These are phyloP conservation scores for Artomyces pyxidatus DNA, from an alignment of 768 basidiomycete genomes.

Conservation along the genomic window DNA sequence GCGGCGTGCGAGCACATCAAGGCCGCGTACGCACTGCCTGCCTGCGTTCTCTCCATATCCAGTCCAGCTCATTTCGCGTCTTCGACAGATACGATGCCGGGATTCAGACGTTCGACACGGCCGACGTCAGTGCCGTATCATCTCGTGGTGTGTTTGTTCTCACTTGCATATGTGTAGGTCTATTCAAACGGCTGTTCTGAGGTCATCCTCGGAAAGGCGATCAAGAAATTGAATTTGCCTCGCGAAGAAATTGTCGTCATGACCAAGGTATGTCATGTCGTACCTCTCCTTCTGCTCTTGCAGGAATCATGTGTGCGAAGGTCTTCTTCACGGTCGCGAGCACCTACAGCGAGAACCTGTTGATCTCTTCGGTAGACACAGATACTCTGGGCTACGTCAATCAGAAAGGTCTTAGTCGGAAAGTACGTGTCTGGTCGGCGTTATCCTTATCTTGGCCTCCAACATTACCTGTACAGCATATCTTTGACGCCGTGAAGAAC, in stretches of 20 bases:
- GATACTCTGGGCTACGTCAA: conserved; percentile 28
- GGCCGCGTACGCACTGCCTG: conserved; percentile 19
- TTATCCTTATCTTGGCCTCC: too few species aligned
- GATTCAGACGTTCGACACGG: conserved; percentile 34
- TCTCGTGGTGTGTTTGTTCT: neutral
- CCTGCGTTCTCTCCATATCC: too few species aligned
- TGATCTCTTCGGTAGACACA: too few species aligned
- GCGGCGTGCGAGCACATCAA: conserved; percentile 16
- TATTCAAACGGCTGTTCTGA: conserved; percentile 37
- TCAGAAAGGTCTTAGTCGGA: conserved; percentile 28
- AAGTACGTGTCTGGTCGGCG: too few species aligned
- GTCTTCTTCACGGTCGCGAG: too few species aligned
- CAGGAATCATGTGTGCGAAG: too few species aligned
- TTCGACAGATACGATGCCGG: conserved; percentile 26
- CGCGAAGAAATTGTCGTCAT: conserved; percentile 43
- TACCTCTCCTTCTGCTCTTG: too few species aligned
- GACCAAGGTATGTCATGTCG: conserved; percentile 31
- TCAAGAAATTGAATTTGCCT: conserved; percentile 36
- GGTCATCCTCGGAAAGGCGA: conserved; percentile 37
- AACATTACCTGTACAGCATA: too few species aligned
- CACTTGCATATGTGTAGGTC: conserved; percentile 11
- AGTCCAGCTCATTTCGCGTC: conserved; percentile 12
- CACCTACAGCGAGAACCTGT: too few species aligned
- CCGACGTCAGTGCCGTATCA: conserved; percentile 18
- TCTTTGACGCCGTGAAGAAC: conserved; percentile 43